Conservation (phyloP, 2,329 filamentous ascomycete species). For the Zymoseptoria pseudotritici region DNA sequence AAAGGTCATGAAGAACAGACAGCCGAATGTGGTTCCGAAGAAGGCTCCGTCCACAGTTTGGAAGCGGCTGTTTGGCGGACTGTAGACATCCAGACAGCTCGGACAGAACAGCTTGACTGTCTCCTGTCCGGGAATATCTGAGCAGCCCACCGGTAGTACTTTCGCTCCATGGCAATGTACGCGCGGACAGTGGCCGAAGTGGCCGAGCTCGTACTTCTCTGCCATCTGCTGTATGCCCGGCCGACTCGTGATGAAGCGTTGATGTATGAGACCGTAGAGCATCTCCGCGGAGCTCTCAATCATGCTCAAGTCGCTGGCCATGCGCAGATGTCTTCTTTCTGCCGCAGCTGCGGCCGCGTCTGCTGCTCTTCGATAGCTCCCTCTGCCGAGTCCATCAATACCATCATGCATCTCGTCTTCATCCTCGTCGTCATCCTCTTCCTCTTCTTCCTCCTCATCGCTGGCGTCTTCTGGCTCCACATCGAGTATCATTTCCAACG, state of each 20-base stretch:
- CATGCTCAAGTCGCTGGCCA: conserved; percentile 86
- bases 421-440: conserved; percentile 58
- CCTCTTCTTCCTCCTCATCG: conserved; percentile 70
- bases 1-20: conserved; percentile 96
- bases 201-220: conserved; percentile 94
- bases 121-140: conserved; percentile 90
- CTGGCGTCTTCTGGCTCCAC: conserved; percentile 93
- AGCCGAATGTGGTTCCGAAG: conserved; percentile 94
- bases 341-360: conserved; percentile 34
- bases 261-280: conserved; percentile 95
- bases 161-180: conserved; percentile 86
- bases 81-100: conserved; percentile 92
- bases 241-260: conserved; percentile 93
- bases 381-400: conserved; percentile 35
- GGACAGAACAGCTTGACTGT: conserved; percentile 98
- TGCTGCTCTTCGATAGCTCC: conserved; percentile 23
- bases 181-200: conserved; percentile 93
- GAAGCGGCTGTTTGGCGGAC: conserved; percentile 92
- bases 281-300: conserved; percentile 98
- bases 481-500: conserved; percentile 97
- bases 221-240: conserved; percentile 98
- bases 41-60: conserved; percentile 97
- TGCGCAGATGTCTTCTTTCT: conserved; percentile 72
- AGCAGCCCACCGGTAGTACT: conserved; percentile 86
- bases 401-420: conserved; percentile 51